phyloP scores from a whole-genome alignment of 2,329 filamentous ascomycete genomes.

The Ascocoryne sarcoides region DNA sequence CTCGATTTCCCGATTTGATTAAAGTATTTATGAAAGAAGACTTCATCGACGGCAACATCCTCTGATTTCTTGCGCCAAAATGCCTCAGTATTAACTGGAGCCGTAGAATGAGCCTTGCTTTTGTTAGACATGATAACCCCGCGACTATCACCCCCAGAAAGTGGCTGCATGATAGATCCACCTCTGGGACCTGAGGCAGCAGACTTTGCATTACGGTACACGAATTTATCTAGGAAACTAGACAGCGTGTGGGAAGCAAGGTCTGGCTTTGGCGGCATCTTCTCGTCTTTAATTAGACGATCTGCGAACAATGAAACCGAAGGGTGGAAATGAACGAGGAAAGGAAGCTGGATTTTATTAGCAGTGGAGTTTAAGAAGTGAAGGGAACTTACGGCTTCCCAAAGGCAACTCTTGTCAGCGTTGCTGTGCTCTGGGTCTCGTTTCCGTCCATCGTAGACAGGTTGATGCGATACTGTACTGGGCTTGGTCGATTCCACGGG shows the following conservation, averaged over 20 bases:
- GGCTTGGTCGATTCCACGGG: constrained; percentile 1
- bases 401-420: constrained; percentile 86
- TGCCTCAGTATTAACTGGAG: constrained; percentile 70
- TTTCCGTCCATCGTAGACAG: constrained; percentile 76
- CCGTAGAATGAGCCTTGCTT: constrained; percentile 39
- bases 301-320: constrained; percentile 79
- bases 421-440: constrained; percentile 86
- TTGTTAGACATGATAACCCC: constrained; percentile 48
- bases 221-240: constrained; percentile 94
- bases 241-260: constrained; percentile 83
- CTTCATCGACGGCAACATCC: constrained; percentile 82
- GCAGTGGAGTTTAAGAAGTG: neutral
- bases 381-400: constrained; percentile 62
- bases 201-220: constrained; percentile 89
- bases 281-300: constrained; percentile 58
- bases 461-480: neutral
- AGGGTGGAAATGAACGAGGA: constrained; percentile 79
- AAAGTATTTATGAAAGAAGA: constrained; percentile 99
- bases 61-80: constrained; percentile 91
- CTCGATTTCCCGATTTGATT: constrained; percentile 58
- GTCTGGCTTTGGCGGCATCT: constrained; percentile 80
- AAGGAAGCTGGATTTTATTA: constrained; percentile 42
- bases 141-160: constrained; percentile 53
- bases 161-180: constrained; percentile 92
- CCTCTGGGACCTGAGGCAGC: constrained; percentile 57